Conservation (phyloP, 78 protist species). For the Dictyostelium purpureum region DNA sequence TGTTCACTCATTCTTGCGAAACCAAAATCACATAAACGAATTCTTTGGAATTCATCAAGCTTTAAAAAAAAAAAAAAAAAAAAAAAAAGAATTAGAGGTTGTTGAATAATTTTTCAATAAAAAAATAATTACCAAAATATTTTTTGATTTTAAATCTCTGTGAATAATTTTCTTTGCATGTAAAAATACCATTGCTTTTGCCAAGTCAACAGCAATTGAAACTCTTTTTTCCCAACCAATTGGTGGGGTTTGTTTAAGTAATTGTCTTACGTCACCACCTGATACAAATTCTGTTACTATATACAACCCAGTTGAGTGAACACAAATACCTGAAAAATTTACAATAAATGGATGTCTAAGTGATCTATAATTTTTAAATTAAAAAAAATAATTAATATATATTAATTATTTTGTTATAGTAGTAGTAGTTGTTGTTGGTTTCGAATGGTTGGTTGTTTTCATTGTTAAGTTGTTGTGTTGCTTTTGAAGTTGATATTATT, state of each 20-base stretch:
- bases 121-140: slow-evolving; percentile 51
- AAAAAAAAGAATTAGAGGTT: too few relatives aligned
- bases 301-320: slow-evolving; percentile 70
- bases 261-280: slow-evolving; percentile 81
- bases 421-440: too few relatives aligned
- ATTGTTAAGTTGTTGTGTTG: too few relatives aligned
- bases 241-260: slow-evolving; percentile 44
- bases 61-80: background rate
- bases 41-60: slow-evolving; percentile 65
- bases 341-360: slow-evolving; percentile 81
- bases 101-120: background rate
- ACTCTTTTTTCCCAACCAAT: slow-evolving; percentile 76
- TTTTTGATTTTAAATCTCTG: slow-evolving; percentile 77
- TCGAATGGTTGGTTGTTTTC: too few relatives aligned
- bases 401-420: too few relatives aligned
- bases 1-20: slow-evolving; percentile 79
- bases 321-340: slow-evolving; percentile 76
- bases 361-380: slow-evolving; percentile 14
- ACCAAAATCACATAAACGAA: slow-evolving; percentile 65
- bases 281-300: slow-evolving; percentile 81
- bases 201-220: slow-evolving; percentile 66
- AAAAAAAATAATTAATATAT: too few relatives aligned
- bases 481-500: too few relatives aligned
- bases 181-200: slow-evolving; percentile 72
- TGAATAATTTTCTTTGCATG: slow-evolving; percentile 82